A percentile compares a stretch with the other conserved stretches of the same genome.
Evolutionary conservation across 2,329 filamentous ascomycete species (phyloP).

Genomic region (Phyllosticta citrichinensis): DNA sequence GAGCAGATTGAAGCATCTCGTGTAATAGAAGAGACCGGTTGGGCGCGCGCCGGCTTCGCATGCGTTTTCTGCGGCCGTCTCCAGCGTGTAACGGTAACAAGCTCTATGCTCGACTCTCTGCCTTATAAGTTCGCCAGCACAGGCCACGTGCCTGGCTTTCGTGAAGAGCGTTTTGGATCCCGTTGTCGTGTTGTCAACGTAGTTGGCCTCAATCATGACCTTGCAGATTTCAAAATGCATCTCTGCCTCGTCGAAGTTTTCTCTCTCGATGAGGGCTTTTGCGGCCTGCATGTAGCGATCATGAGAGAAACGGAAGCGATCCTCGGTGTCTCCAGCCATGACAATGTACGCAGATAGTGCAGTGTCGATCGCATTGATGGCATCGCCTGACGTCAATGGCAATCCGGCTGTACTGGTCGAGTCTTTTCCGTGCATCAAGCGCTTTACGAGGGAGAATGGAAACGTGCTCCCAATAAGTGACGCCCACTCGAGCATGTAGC

Average conservation of each 20-base stretch:
- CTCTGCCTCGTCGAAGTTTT: conserved; percentile 55
- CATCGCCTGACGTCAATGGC: conserved; percentile 51
- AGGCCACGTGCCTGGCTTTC: conserved; percentile 71
- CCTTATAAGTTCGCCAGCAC: conserved; percentile 66
- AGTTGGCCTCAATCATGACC: conserved; percentile 63
- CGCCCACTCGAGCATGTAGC: conserved; percentile 76
- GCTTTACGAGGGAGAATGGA: conserved; percentile 70
- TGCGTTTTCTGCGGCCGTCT: conserved; percentile 67
- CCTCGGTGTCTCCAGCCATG: conserved; percentile 71
- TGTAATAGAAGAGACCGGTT: conserved; percentile 75
- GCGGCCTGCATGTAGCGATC: conserved; percentile 77
- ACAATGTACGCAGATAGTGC: conserved; percentile 73
- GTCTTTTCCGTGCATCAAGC: conserved; percentile 63
- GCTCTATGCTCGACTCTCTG: conserved; percentile 48
- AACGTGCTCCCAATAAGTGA: conserved; percentile 74
- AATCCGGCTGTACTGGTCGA: conserved; percentile 34
- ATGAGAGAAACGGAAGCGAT: conserved; percentile 77
- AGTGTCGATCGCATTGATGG: conserved; percentile 69
- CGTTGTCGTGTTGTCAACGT: conserved; percentile 46
- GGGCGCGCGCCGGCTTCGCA: conserved; percentile 73
- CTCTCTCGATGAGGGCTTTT: conserved; percentile 42
- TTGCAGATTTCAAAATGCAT: conserved; percentile 91
- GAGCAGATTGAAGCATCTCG: conserved; percentile 64
- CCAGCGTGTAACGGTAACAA: conserved; percentile 65
- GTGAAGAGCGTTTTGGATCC: conserved; percentile 49